Conservation (phyloP, 2,329 filamentous ascomycete genomes). For the Xylaria sp. region DNA sequence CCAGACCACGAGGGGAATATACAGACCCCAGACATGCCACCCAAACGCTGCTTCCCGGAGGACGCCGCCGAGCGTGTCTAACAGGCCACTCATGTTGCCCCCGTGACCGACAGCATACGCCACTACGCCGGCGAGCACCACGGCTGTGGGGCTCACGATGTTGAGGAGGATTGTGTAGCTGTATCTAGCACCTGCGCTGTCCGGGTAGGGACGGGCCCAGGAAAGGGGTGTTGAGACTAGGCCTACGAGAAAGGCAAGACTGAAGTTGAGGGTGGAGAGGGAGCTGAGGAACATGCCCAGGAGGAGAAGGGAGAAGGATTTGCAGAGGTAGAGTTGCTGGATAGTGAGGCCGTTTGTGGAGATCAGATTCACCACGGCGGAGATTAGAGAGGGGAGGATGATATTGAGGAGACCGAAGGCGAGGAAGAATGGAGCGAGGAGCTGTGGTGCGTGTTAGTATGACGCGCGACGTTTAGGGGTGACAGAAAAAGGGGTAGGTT, state of each 20-base stretch:
- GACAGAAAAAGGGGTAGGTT: background rate
- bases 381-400: constrained; percentile 52
- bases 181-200: constrained; percentile 36
- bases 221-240: constrained; percentile 71
- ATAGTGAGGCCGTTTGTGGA: constrained; percentile 41
- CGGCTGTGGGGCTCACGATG: constrained; percentile 54
- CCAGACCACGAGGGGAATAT: constrained; percentile 86
- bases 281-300: constrained; percentile 88
- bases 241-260: constrained; percentile 78
- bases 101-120: constrained; percentile 31
- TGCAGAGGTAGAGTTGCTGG: constrained; percentile 73
- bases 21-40: constrained; percentile 85
- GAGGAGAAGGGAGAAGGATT: constrained; percentile 87
- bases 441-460: constrained; percentile 36
- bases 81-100: background rate
- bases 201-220: constrained; percentile 56
- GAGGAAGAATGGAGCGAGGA: constrained; percentile 54
- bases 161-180: constrained; percentile 50
- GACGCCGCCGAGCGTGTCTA: constrained; percentile 46
- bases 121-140: constrained; percentile 47
- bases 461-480: constrained; percentile 1
- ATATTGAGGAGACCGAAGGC: constrained; percentile 52
- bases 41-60: constrained; percentile 73
- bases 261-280: constrained; percentile 94
- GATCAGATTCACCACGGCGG: constrained; percentile 45